These are phyloP conservation scores for Amanita polypyramis DNA, from an alignment of 768 basidiomycete genomes.

Conservation along the genomic window DNA sequence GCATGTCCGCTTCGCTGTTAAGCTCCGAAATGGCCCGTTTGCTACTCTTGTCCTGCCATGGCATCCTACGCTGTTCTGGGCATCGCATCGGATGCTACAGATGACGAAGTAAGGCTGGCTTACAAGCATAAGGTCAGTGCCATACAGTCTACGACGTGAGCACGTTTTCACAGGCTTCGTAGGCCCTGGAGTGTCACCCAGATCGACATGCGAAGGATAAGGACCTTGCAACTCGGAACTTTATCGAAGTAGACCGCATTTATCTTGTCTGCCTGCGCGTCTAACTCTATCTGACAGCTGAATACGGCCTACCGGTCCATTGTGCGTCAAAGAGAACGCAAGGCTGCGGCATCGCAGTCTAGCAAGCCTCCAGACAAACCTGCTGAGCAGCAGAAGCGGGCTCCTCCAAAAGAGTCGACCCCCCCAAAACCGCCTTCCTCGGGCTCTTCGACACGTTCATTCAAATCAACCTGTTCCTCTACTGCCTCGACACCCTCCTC, in stretches of 20 bases:
- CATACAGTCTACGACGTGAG: no score
- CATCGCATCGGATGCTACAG: constrained; percentile 4
- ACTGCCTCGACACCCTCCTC: constrained; percentile 10
- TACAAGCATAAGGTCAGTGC: constrained; percentile 6
- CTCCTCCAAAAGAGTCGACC: neutral
- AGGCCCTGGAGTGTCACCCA: constrained; percentile 42
- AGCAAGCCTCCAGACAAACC: neutral
- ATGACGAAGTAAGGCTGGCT: constrained; percentile 3
- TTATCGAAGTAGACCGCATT: constrained; percentile 14
- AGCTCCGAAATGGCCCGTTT: constrained; percentile 2
- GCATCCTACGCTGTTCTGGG: constrained; percentile 3
- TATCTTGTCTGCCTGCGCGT: neutral
- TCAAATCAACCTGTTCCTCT: neutral
- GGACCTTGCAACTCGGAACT: constrained; percentile 15
- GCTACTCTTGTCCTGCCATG: neutral
- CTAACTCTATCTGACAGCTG: constrained; percentile 23
- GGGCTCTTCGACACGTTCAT: constrained; percentile 2
- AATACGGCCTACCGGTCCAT: constrained; percentile 39
- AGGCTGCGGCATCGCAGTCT: neutral
- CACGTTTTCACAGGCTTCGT: neutral
- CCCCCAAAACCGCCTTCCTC: neutral
- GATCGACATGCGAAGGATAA: constrained; percentile 16
- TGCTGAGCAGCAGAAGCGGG: neutral
- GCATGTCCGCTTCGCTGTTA: constrained; percentile 2
- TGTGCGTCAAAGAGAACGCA: constrained; percentile 23